Evolutionary conservation across 179 eudicot species (phyloP).

Genomic region (Corrigiola litoralis): DNA sequence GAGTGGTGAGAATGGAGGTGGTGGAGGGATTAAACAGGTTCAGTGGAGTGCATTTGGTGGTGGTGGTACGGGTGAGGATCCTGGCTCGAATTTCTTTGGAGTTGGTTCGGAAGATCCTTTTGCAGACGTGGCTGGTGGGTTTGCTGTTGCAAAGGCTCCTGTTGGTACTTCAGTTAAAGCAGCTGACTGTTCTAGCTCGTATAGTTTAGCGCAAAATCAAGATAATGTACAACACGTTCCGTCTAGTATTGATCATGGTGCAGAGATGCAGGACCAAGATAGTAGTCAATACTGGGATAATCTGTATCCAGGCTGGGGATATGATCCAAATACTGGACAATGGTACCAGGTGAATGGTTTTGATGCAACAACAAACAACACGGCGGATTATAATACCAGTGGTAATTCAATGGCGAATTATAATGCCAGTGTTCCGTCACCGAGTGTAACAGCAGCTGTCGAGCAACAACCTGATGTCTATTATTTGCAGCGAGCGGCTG

Average conservation of each 20-base stretch:
- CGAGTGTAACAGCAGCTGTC: constrained; percentile 24
- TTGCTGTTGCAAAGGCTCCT: constrained; percentile 4
- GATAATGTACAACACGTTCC: constrained; percentile 22
- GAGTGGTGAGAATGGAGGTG: constrained; percentile 11
- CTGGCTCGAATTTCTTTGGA: constrained; percentile 50
- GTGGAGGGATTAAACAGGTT: constrained; percentile 60
- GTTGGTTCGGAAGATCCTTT: constrained; percentile 32
- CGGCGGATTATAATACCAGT: too few species aligned
- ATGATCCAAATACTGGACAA: constrained; percentile 62
- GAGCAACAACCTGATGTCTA: constrained; percentile 38
- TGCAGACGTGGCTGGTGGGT: constrained; percentile 11
- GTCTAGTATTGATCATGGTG: constrained; percentile 20
- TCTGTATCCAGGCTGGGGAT: constrained; percentile 83
- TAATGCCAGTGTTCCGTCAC: constrained; percentile 8
- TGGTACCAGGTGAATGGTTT: constrained; percentile 66
- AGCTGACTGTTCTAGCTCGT: constrained; percentile 14
- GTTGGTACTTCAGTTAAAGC: constrained; percentile 16
- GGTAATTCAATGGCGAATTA: too few species aligned
- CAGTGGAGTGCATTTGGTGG: constrained; percentile 63
- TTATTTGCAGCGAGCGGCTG: constrained; percentile 56
- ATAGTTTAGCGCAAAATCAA: constrained; percentile 25
- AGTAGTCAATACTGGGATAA: constrained; percentile 61
- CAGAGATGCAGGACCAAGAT: constrained; percentile 32
- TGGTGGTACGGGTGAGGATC: constrained; percentile 31
- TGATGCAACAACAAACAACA: constrained; percentile 28